A percentile compares a stretch with the other conserved stretches of the same genome.
Conservation (phyloP, 2,329 filamentous ascomycete genomes). For the Aspergillus phoenicis region DNA sequence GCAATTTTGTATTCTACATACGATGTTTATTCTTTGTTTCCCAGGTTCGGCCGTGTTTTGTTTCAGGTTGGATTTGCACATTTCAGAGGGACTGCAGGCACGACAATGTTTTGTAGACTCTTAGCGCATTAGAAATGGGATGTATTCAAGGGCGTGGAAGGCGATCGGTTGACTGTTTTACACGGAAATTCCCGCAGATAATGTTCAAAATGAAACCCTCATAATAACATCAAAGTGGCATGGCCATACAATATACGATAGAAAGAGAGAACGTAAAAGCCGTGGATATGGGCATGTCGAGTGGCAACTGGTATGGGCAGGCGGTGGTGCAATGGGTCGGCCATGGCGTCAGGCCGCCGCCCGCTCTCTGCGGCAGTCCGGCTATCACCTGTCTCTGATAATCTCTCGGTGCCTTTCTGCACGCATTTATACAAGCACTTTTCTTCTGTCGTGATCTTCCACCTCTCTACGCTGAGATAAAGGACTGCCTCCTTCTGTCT, state of each 20-base stretch:
- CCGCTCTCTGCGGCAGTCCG: slow-evolving; percentile 12
- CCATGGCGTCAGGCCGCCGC: slow-evolving; percentile 20
- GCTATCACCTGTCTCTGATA: background rate
- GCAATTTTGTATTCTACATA: slow-evolving; percentile 32
- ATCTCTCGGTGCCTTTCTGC: background rate
- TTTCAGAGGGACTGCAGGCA: slow-evolving; percentile 18
- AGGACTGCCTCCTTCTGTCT: no score
- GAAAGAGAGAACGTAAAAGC: background rate
- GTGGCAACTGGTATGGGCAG: slow-evolving; percentile 5
- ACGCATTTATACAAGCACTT: no score
- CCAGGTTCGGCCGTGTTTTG: slow-evolving; percentile 8
- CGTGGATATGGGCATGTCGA: background rate
- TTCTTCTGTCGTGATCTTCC: background rate
- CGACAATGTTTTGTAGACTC: slow-evolving; percentile 25
- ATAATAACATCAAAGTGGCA: background rate
- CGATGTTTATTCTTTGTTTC: slow-evolving; percentile 17
- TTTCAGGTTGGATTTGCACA: slow-evolving; percentile 23
- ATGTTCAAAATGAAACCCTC: background rate
- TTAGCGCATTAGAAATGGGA: slow-evolving; percentile 31
- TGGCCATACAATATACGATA: background rate
- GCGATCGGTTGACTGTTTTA: background rate
- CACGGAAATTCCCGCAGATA: background rate
- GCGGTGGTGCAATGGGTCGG: background rate
- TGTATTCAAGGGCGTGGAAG: slow-evolving; percentile 11
- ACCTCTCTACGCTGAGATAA: no score